phyloP scores from a whole-genome alignment of 495 filamentous ascomycete species.

The Aspergillus biplanus region DNA sequence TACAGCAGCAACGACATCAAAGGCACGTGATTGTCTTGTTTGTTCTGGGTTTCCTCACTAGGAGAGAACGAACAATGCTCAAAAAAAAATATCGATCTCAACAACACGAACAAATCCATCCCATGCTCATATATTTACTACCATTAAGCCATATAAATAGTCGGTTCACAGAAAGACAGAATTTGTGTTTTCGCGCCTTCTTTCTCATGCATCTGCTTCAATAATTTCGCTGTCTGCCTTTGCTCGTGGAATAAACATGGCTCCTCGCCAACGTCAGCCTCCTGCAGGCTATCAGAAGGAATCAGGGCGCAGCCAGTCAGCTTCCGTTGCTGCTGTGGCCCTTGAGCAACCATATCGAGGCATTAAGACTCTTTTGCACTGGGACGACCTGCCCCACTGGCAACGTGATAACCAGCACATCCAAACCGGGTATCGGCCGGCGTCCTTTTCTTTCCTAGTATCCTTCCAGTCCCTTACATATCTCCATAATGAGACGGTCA shows the following conservation, averaged over 20 bases:
- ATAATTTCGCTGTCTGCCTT: slow-evolving; percentile 7
- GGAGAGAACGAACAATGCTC: not conserved
- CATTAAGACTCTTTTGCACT: slow-evolving; percentile 53
- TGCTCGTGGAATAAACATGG: slow-evolving; percentile 33
- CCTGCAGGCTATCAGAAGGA: slow-evolving; percentile 31
- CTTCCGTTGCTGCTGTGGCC: slow-evolving; percentile 25
- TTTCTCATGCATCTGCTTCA: slow-evolving; percentile 8
- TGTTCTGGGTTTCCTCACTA: not conserved
- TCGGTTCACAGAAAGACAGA: not conserved
- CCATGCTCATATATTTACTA: not conserved
- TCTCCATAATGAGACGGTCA: slow-evolving; percentile 94
- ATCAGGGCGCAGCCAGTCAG: slow-evolving; percentile 21
- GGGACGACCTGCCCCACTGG: slow-evolving; percentile 69
- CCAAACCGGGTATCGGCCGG: slow-evolving; percentile 69
- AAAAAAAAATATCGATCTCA: not conserved
- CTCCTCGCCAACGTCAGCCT: slow-evolving; percentile 42
- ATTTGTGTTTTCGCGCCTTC: not conserved
- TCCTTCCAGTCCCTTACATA: slow-evolving; percentile 70
- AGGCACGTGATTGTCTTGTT: slow-evolving; percentile 15
- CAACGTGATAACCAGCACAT: slow-evolving; percentile 81
- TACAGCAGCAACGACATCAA: not conserved
- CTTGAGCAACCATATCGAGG: slow-evolving; percentile 35
- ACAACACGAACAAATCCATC: not conserved
- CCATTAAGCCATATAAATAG: not conserved
- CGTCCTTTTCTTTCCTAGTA: slow-evolving; percentile 63